Percentiles rank a stretch among this genome's conserved stretches.
phyloP scores from a whole-genome alignment of 257 asterid genomes.

The Cinchona pubescens region DNA sequence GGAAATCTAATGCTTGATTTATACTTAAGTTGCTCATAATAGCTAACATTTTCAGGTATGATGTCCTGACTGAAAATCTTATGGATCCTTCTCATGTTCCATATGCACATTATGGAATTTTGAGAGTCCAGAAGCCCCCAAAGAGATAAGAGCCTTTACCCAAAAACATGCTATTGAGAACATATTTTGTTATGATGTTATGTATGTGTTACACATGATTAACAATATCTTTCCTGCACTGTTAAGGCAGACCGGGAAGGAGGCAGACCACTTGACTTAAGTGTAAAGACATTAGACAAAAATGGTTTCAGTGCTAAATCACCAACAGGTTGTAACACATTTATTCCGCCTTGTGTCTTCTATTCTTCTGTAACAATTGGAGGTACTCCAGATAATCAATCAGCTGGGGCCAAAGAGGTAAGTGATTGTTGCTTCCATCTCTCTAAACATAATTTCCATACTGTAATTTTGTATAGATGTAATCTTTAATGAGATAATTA shows the following conservation, averaged over 20 bases:
- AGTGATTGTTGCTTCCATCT: background rate
- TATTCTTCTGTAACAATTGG: conserved; percentile 45
- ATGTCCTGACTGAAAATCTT: conserved; percentile 76
- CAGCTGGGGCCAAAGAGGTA: conserved; percentile 46
- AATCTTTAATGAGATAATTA: conserved; percentile 20
- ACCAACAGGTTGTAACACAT: conserved; percentile 30
- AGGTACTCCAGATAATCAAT: conserved; percentile 26
- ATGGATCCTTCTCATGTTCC: conserved; percentile 99
- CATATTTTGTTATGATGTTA: background rate
- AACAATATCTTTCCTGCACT: conserved; percentile 48
- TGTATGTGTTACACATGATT: conserved; percentile 23
- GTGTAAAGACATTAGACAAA: conserved; percentile 38
- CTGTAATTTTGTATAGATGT: no score
- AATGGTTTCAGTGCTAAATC: conserved; percentile 59
- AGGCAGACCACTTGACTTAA: conserved; percentile 66
- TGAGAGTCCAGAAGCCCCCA: conserved; percentile 50
- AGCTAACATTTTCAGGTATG: conserved; percentile 54
- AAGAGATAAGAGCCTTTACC: conserved; percentile 62
- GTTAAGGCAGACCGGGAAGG: conserved; percentile 86
- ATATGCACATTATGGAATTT: conserved; percentile 85
- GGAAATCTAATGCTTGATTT: background rate
- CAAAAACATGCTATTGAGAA: conserved; percentile 14
- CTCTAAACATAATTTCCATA: no score
- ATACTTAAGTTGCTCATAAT: conserved; percentile 2
- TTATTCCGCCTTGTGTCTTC: conserved; percentile 66